Evolutionary conservation across 225 moss, liverwort and hornwort genomes (phyloP).

Genomic region (Ulota crispa): DNA sequence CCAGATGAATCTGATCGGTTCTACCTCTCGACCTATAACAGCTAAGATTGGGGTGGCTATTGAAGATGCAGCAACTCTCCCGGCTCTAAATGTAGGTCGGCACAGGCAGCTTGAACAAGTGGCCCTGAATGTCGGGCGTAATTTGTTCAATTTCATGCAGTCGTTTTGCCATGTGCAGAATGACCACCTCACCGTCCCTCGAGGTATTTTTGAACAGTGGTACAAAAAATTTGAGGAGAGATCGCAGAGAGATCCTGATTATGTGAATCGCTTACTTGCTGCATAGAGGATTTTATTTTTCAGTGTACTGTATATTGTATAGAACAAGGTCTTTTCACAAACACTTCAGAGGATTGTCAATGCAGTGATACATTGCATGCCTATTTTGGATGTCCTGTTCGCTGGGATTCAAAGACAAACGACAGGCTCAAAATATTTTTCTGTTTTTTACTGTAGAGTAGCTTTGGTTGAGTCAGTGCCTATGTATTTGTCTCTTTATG

Average conservation of each 20-base stretch:
- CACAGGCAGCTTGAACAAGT: slow-evolving; percentile 45
- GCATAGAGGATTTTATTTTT: neutral
- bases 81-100: slow-evolving; percentile 50
- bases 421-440: neutral
- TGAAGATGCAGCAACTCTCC: slow-evolving; percentile 50
- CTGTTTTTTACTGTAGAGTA: neutral
- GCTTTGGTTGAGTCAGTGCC: neutral
- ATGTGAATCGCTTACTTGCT: slow-evolving; percentile 32
- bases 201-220: slow-evolving; percentile 45
- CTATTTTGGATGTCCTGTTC: neutral
- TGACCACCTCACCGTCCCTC: slow-evolving; percentile 39
- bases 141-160: slow-evolving; percentile 52
- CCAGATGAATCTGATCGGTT: slow-evolving; percentile 33
- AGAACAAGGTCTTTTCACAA: neutral
- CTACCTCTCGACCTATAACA: slow-evolving; percentile 22
- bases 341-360: neutral
- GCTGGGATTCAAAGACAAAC: neutral
- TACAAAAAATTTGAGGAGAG: slow-evolving; percentile 52
- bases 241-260: slow-evolving; percentile 48
- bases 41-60: slow-evolving; percentile 57
- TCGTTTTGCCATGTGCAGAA: slow-evolving; percentile 44
- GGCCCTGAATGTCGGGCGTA: slow-evolving; percentile 46
- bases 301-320: neutral
- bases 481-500: neutral
- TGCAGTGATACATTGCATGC: neutral